Evolutionary conservation across 169 alveolate species (phyloP), one percentile per base, ranked within the genome.

Genomic region (Cyclospora cayetanensis): DNA sequence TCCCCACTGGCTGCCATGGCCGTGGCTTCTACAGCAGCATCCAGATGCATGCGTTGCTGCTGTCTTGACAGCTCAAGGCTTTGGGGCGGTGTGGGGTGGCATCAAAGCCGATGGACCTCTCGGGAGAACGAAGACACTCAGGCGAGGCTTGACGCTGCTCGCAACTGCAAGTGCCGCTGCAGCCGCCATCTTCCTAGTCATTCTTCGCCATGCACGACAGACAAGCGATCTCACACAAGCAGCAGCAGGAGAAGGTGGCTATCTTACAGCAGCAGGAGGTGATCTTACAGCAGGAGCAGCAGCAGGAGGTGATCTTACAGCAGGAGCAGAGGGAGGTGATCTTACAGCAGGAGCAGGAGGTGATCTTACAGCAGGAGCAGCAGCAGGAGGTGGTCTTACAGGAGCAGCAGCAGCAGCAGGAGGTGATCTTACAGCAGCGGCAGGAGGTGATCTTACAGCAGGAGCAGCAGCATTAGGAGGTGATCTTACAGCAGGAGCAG

Each of bases 401-500:
- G 31, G 5, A 18, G 76, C 76, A 18, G 76, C 76, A 4, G 76
- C 76, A 18, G 76, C 76, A 18, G 39, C 76, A 18, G 76, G 43
- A 18, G n/a, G n/a, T n/a, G n/a, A n/a, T n/a, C n/a, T n/a, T n/a
- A 25, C 76, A 15, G 76, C 76, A n/a, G 76, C 80, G 15, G 50
- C 52, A 31, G 52, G 31, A 34, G 80, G n/a, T n/a, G n/a, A n/a
- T n/a, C n/a, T n/a, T n/a, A n/a, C n/a, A n/a, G n/a, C n/a, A n/a
- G n/a, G n/a, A n/a, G n/a, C n/a, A n/a, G n/a, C n/a, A n/a, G n/a
- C n/a, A n/a, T n/a, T n/a, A n/a, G n/a, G n/a, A n/a, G n/a, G n/a
- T n/a, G n/a, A n/a, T n/a, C n/a, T n/a, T n/a, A n/a, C 80, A 68
- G 80, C 80, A 65, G 39, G 43, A 68, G 80, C 80, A 68, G 80